phyloP scores from a whole-genome alignment of 108 stramenopile genomes.

The Cylindrotheca fusiformis region DNA sequence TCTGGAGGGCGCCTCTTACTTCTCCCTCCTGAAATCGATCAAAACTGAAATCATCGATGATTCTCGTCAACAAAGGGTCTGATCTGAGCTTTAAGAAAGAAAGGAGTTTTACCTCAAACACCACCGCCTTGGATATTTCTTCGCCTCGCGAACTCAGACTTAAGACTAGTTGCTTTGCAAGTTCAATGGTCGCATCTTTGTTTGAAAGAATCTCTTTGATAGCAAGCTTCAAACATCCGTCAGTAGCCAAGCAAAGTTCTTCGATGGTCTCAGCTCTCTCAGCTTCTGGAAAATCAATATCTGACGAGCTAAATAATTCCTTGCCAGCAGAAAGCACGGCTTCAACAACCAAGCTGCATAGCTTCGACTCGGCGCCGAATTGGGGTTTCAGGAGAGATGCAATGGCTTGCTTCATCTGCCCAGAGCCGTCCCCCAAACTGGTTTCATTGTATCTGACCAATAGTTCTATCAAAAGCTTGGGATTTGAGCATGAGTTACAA shows the following conservation, averaged over 20 bases:
- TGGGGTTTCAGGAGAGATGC: background rate
- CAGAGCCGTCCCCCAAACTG: background rate
- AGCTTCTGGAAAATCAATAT: too few relatives aligned
- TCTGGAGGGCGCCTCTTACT: too few relatives aligned
- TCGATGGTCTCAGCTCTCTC: too few relatives aligned
- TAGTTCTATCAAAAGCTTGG: conserved; percentile 14
- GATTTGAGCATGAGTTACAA: conserved; percentile 6
- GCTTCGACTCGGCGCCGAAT: background rate
- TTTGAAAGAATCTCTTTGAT: background rate
- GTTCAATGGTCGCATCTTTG: background rate
- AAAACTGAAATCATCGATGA: background rate
- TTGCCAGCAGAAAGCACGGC: too few relatives aligned
- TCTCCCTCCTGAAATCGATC: too few relatives aligned
- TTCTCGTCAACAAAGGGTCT: background rate
- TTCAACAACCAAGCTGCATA: background rate
- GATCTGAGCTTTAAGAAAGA: conserved; percentile 9
- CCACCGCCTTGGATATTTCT: background rate
- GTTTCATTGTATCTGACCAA: conserved; percentile 16
- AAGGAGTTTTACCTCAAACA: conserved; percentile 14
- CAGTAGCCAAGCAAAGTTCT: background rate
- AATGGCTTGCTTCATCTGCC: conserved; percentile 9
- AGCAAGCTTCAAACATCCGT: background rate
- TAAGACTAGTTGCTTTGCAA: conserved; percentile 5
- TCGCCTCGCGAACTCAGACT: background rate
- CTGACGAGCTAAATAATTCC: too few relatives aligned